Base-by-base conservation (phyloP, 345 rosid species). In the Eucalyptus sideroxylon region DNA sequence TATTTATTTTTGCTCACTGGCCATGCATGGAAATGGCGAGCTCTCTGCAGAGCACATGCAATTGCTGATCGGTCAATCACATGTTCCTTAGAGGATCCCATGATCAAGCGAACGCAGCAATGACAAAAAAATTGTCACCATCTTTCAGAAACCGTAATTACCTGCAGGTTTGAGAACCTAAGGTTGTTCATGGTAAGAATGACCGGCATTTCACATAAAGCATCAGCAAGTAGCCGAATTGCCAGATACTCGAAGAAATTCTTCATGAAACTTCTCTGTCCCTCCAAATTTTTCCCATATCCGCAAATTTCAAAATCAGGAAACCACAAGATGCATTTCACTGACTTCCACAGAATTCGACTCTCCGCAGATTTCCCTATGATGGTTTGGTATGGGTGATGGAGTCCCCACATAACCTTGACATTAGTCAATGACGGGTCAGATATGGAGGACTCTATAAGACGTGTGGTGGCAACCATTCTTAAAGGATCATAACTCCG, bases 181-280 rank as follows among this genome's bases (percentile, higher is more conserved):
- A 96, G 91, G 90, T 95, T 97, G 94, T 96, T 95, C 96, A 96
- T 93, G 92, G 93, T 94, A 47, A 97, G 90, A 88, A 97, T 90
- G 83, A 97, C 92, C 89, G 86, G 95, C 67, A 93, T 90, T 62
- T 92, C 94, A 87, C 90, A 90, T 81, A 96, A 93, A 67, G 89
- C 89, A 92, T 96, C 96, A 4, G 95, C 96, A 53, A 96, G 90
- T 80, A 96, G 67, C 92, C 98, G 93, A 90, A 94, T 91, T 65
- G 99, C 98, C 90, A 96, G 90, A 92, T 93, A 93, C 91, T 95
- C 94, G 47, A 97, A 97, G 94, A 96, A 96, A 45, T 91, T 94
- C 95, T 90, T 95, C 87, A 96, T 65, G 8, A 90, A 47, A 88
- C 60, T 86, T 91, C 90, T 94, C 93, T 96, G 96, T 50, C 24